A percentile compares a stretch with the other conserved stretches of the same genome.
Evolutionary conservation across 257 asterid species (phyloP).

Genomic region (Thymus mandschuricus): DNA sequence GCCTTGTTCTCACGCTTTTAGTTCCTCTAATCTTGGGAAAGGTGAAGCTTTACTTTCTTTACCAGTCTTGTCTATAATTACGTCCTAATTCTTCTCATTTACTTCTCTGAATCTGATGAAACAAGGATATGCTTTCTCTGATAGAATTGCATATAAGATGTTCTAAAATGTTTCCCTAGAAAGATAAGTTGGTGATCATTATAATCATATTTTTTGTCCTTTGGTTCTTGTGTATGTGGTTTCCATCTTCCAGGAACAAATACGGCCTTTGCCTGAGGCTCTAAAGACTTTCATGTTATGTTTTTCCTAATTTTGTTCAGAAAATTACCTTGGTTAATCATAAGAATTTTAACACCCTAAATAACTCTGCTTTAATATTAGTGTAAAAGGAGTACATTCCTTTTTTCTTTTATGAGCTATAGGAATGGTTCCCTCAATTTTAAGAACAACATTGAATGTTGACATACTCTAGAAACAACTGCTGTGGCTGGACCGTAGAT

Average conservation of each 20-base stretch:
- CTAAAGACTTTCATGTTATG: not conserved
- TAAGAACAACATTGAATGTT: not conserved
- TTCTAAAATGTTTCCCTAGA: not conserved
- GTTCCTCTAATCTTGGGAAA: constrained; percentile 84
- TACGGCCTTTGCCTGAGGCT: constrained; percentile 1
- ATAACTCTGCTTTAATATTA: too few relatives aligned
- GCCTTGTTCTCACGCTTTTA: constrained; percentile 79
- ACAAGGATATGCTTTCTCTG: constrained; percentile 5
- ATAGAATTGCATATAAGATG: constrained; percentile 18
- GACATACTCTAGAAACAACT: constrained; percentile 4
- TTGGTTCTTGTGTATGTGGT: constrained; percentile 10
- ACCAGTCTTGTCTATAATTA: constrained; percentile 9
- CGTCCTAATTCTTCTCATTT: not conserved
- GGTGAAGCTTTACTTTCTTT: constrained; percentile 46
- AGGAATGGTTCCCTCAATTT: constrained; percentile 1
- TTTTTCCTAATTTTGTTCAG: constrained; percentile 12
- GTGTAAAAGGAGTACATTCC: too few relatives aligned
- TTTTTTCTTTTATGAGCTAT: too few relatives aligned
- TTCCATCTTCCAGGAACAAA: not conserved
- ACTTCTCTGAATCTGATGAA: constrained; percentile 9
- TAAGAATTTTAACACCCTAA: too few relatives aligned
- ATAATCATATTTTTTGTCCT: not conserved
- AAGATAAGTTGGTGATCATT: not conserved
- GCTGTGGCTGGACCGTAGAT: not conserved
- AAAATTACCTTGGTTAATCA: constrained; percentile 3